Evolutionary conservation across 2,329 filamentous ascomycete species (phyloP).

Genomic region (Fusarium heterosporum): DNA sequence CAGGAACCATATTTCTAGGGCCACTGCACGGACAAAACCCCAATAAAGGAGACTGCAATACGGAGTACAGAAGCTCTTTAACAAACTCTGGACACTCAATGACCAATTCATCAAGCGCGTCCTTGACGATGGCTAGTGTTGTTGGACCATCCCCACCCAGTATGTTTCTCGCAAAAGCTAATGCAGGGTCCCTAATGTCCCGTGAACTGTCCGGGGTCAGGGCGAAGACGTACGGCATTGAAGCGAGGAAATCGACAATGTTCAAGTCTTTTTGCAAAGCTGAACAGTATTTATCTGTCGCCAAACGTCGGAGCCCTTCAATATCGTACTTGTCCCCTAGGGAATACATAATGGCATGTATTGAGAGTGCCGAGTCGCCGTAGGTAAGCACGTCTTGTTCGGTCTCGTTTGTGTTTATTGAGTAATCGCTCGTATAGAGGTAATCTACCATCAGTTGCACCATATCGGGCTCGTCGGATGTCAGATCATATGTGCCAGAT

Average conservation of each 20-base stretch:
- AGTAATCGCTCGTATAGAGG: conserved; percentile 29
- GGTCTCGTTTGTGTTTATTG: fast-evolving
- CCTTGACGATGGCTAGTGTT: fast-evolving
- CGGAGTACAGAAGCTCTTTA: conserved; percentile 14
- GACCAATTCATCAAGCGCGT: conserved; percentile 1
- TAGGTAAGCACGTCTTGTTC: fast-evolving
- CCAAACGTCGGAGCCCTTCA: conserved; percentile 1
- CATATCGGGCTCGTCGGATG: conserved; percentile 8
- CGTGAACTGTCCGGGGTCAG: neutral
- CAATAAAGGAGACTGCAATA: neutral
- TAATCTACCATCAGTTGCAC: conserved; percentile 32
- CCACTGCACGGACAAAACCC: conserved; percentile 10
- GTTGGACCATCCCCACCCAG: neutral
- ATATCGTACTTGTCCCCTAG: conserved; percentile 35
- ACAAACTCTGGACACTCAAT: conserved; percentile 15
- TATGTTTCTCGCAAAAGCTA: neutral
- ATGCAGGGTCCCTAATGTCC: neutral
- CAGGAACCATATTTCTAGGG: neutral
- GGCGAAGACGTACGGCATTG: conserved; percentile 16
- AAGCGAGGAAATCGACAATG: conserved; percentile 6
- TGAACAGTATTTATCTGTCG: conserved; percentile 20
- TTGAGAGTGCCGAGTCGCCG: neutral
- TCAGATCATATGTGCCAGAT: conserved; percentile 12
- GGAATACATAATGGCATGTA: conserved; percentile 18
- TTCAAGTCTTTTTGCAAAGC: neutral